phyloP scores from a whole-genome alignment of 2,329 filamentous ascomycete species.

The Penicillium sp. region DNA sequence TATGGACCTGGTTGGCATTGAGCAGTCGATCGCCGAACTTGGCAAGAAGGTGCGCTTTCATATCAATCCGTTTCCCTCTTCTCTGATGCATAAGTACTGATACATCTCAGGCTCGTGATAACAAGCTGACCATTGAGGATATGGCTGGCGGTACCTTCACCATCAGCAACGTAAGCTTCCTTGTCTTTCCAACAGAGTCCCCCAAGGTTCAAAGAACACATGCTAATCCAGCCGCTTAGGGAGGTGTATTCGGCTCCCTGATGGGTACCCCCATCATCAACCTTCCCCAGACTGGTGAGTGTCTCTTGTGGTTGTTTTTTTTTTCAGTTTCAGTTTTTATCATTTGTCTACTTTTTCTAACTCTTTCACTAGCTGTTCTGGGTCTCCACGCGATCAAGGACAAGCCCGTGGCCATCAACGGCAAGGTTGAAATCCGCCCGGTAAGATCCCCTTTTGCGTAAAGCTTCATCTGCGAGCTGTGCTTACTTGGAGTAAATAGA shows the following conservation, averaged over 20 bases:
- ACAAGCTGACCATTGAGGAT: slow-evolving; percentile 97
- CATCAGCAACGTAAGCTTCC: slow-evolving; percentile 73
- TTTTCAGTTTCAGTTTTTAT: not conserved
- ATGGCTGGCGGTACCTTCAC: slow-evolving; percentile 99
- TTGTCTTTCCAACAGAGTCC: not conserved
- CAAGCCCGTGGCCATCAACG: slow-evolving; percentile 81
- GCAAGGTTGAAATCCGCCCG: slow-evolving; percentile 89
- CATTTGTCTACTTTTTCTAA: not conserved
- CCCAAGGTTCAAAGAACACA: not conserved
- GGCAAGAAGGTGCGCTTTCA: slow-evolving; percentile 74
- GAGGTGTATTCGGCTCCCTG: slow-evolving; percentile 92
- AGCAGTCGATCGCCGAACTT: slow-evolving; percentile 86
- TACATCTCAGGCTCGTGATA: slow-evolving; percentile 73
- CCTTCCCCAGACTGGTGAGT: slow-evolving; percentile 73
- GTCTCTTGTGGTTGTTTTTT: not conserved
- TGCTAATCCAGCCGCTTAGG: slow-evolving; percentile 35
- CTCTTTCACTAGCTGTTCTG: slow-evolving; percentile 60
- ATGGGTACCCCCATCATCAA: slow-evolving; percentile 99
- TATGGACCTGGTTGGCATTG: slow-evolving; percentile 84
- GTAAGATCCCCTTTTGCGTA: slow-evolving; percentile 38
- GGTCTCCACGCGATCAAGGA: slow-evolving; percentile 97
- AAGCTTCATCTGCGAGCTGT: not conserved
- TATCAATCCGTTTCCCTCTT: not conserved
- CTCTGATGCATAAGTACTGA: slow-evolving; percentile 9
- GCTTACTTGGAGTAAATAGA: slow-evolving; percentile 46